Conservation (phyloP, 306 rosid species). For the Corylus avellana region DNA sequence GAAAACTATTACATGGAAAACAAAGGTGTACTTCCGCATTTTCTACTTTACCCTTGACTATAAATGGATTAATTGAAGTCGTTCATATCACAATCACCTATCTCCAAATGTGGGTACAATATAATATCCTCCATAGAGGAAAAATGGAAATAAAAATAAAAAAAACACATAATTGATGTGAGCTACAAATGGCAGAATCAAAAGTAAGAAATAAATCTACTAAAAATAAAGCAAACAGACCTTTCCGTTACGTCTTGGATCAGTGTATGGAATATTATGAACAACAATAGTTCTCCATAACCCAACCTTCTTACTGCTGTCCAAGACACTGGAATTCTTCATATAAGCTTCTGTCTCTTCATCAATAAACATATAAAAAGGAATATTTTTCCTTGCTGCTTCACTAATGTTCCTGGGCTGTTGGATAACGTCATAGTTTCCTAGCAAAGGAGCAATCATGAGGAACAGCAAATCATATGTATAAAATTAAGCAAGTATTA, state of each 20-base stretch:
- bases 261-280: constrained; percentile 75
- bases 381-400: constrained; percentile 62
- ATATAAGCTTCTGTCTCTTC: constrained; percentile 82
- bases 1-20: neutral
- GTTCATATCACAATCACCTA: neutral
- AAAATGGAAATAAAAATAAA: neutral
- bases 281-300: constrained; percentile 90
- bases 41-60: neutral
- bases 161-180: neutral
- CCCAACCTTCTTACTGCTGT: constrained; percentile 70
- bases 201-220: constrained; percentile 14
- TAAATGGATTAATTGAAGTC: neutral
- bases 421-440: constrained; percentile 91
- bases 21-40: neutral
- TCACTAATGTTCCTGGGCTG: constrained; percentile 83
- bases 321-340: constrained; percentile 76
- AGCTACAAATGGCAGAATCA: neutral
- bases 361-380: constrained; percentile 90
- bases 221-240: constrained; percentile 38
- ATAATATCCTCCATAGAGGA: neutral
- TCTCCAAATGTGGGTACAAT: neutral
- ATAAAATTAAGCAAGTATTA: constrained; percentile 1
- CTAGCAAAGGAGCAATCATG: constrained; percentile 47
- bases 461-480: constrained; percentile 33
- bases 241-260: constrained; percentile 97